Evolutionary conservation across 2,329 filamentous ascomycete species (phyloP).

Genomic region (Xylaria sp.): DNA sequence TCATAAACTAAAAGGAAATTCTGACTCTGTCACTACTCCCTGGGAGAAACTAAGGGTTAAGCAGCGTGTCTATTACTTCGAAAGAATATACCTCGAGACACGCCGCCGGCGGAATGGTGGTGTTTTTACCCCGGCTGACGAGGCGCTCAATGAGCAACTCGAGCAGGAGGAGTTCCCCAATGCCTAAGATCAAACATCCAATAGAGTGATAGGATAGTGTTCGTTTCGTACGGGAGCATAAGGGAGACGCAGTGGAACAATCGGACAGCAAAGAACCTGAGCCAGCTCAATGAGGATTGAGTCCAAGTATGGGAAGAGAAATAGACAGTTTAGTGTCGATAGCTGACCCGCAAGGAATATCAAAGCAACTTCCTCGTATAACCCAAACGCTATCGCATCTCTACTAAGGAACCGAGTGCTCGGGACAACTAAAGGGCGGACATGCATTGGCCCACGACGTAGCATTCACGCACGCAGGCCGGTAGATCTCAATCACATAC

Average conservation of each 20-base stretch:
- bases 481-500: background rate
- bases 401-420: background rate
- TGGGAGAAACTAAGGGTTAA: background rate
- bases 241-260: background rate
- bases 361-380: too few relatives aligned
- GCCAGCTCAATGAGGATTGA: background rate
- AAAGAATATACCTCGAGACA: conserved; percentile 1
- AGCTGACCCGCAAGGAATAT: background rate
- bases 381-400: background rate
- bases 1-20: conserved; percentile 3
- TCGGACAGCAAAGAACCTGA: background rate
- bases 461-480: background rate
- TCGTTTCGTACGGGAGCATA: background rate
- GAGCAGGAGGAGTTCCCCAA: background rate
- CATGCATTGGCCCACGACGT: background rate
- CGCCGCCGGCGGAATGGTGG: background rate
- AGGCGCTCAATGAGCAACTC: conserved; percentile 4
- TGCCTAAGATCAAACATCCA: background rate
- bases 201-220: background rate
- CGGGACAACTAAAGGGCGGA: background rate
- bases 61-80: conserved; percentile 4
- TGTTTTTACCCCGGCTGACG: conserved; percentile 3
- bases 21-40: background rate
- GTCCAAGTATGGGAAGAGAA: background rate
- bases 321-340: background rate